These are phyloP conservation scores for Peziza echinospora DNA, from an alignment of 495 filamentous ascomycete genomes.

Conservation along the genomic window DNA sequence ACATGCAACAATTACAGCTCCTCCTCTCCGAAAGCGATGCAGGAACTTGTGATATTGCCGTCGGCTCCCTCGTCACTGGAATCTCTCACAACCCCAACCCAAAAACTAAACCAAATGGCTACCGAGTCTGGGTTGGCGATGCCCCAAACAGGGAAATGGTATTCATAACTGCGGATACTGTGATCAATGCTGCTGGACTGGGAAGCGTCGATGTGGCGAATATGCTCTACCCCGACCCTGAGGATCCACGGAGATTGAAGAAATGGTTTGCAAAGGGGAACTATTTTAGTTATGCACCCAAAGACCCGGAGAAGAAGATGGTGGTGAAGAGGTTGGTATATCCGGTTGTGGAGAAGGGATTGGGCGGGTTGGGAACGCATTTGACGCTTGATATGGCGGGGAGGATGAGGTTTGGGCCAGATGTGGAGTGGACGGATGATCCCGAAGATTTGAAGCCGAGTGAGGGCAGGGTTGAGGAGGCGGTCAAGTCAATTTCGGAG, in stretches of 20 bases:
- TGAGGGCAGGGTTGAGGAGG: slow-evolving; percentile 36
- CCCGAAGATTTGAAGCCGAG: slow-evolving; percentile 28
- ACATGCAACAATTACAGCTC: slow-evolving; percentile 62
- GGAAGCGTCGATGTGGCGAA: slow-evolving; percentile 58
- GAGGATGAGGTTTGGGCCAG: slow-evolving; percentile 75
- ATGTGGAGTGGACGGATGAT: slow-evolving; percentile 76
- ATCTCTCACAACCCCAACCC: slow-evolving; percentile 32
- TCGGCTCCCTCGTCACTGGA: slow-evolving; percentile 36
- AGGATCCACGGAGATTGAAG: slow-evolving; percentile 26
- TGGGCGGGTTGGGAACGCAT: slow-evolving; percentile 77
- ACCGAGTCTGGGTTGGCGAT: neutral
- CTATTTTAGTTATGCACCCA: slow-evolving; percentile 64
- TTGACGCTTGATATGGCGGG: slow-evolving; percentile 77
- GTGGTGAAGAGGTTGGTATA: slow-evolving; percentile 68
- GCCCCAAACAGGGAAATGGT: slow-evolving; percentile 20
- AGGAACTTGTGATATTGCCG: slow-evolving; percentile 42
- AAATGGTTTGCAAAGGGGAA: slow-evolving; percentile 83
- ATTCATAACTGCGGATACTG: slow-evolving; percentile 44
- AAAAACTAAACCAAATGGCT: slow-evolving; percentile 23
- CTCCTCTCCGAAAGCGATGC: slow-evolving; percentile 49
- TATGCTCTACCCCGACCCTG: slow-evolving; percentile 40
- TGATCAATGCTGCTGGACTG: slow-evolving; percentile 76
- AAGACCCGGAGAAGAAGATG: slow-evolving; percentile 34
- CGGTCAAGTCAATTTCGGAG: slow-evolving; percentile 50
- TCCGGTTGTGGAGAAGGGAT: slow-evolving; percentile 58